Base-by-base conservation (phyloP, 192 early-diverging fungal species). In the Linnemannia hyalina region DNA sequence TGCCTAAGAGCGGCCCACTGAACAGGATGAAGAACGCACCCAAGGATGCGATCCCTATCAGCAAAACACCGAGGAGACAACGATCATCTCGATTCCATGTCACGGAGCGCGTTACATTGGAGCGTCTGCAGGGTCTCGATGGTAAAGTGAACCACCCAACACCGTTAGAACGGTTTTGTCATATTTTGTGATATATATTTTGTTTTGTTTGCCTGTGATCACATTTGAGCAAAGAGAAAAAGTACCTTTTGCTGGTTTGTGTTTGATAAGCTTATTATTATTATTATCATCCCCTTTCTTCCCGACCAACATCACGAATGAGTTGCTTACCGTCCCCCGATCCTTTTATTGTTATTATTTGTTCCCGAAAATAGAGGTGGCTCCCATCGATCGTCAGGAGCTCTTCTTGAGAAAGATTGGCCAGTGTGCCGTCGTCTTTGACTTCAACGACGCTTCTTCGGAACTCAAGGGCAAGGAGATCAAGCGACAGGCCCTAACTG, bases 391-490 rank as follows among this genome's bases (percentile, higher is more conserved):
- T 82, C 94, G 98, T 55, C 94, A 94, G 74, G 97, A 97, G 26
- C 90, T 99, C 63, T 95, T 99, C 74, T 76, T 97, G 65, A 95
- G 94, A 90, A 99, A 99, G 88, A 88, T 99, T 41, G 88, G 90
- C 42, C 99, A 99, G 89, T 99, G 99, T 88, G 92, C 92, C 54
- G 94, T 97, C 16, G 90, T 99, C 22, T 99, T 99, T 81, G 99
- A 99, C 84, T 99, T 99, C 80, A 98, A 95, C 82, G 98, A 98
- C 89, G 91, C 94, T 15, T 92, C 95, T 70, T 93, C 94, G 41
- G 96, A 98, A 83, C 82, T 99, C 7, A 96, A 95, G 74, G 97
- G 96, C 80, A 99, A 99, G 78, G 98, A 99, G 80, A 97, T 99
- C 78, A 99, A 99, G 87, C 94, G 96, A 73, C 94, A 95, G 77